These are phyloP conservation scores for Leishmania tarentolae DNA, from an alignment of 208 protist genomes.

Conservation along the genomic window DNA sequence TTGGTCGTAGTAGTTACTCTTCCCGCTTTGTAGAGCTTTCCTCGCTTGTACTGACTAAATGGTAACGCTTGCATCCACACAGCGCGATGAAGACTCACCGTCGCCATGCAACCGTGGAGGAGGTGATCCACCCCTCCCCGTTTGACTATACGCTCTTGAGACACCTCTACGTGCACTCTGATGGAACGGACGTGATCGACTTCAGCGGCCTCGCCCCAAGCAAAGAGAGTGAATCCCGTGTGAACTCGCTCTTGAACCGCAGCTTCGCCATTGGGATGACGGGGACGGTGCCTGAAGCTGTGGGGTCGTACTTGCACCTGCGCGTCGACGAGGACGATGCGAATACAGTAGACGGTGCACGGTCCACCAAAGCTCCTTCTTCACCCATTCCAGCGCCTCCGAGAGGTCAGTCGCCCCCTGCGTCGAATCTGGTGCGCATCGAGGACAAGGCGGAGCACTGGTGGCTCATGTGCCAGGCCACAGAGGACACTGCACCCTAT, in stretches of 20 bases:
- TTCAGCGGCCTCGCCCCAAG: constrained; percentile 54
- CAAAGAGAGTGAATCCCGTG: constrained; percentile 28
- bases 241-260: constrained; percentile 49
- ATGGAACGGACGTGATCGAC: constrained; percentile 80
- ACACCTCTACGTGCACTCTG: constrained; percentile 68
- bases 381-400: not conserved
- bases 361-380: not conserved
- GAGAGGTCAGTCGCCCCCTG: not conserved
- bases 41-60: constrained; percentile 1
- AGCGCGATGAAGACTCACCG: constrained; percentile 66
- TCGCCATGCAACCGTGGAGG: constrained; percentile 30
- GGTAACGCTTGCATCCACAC: not conserved
- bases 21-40: not conserved
- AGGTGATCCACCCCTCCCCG: constrained; percentile 44
- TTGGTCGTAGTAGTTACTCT: not conserved
- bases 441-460: constrained; percentile 69
- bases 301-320: constrained; percentile 50
- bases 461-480: constrained; percentile 71
- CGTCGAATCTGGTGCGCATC: constrained; percentile 50
- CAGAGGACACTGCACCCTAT: constrained; percentile 43
- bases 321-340: constrained; percentile 31
- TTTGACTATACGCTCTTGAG: constrained; percentile 81
- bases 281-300: constrained; percentile 12
- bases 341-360: not conserved
- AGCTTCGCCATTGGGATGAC: constrained; percentile 27